Evolutionary conservation across 345 rosid species (phyloP).

Genomic region (Barbarea vulgaris): DNA sequence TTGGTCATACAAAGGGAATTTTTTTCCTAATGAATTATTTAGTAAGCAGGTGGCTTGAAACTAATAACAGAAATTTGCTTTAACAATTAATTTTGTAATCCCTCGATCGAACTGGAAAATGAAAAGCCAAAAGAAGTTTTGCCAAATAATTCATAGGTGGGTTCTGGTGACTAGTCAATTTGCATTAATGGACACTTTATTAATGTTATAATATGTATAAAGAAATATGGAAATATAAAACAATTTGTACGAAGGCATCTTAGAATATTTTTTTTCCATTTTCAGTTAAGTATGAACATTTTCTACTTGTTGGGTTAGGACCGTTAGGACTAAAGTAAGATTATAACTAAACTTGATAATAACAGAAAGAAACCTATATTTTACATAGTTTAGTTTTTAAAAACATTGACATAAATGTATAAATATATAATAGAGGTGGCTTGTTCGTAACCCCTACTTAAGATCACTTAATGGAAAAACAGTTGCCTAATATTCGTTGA

Average conservation of each 20-base stretch:
- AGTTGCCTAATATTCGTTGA: conserved; percentile 27
- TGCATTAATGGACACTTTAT: conserved; percentile 27
- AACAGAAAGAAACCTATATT: conserved; percentile 19
- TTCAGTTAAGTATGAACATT: conserved; percentile 17
- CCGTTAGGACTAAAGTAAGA: neutral
- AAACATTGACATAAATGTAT: conserved; percentile 7
- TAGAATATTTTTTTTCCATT: neutral
- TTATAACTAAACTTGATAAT: conserved; percentile 23
- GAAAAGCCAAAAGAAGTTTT: conserved; percentile 30
- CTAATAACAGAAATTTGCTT: conserved; percentile 5
- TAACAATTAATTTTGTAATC: conserved; percentile 4
- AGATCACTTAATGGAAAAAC: conserved; percentile 18
- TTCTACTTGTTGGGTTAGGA: conserved; percentile 28
- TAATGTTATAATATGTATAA: neutral
- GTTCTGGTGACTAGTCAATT: conserved; percentile 42
- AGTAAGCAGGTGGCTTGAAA: conserved; percentile 23
- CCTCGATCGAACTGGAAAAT: conserved; percentile 22
- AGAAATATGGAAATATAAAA: neutral
- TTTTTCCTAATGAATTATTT: neutral
- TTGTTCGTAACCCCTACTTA: conserved; percentile 8
- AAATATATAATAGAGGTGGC: conserved; percentile 7
- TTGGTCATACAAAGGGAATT: neutral
- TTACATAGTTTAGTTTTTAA: conserved; percentile 10
- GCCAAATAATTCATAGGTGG: conserved; percentile 37
- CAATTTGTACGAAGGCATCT: conserved; percentile 14